Conservation (phyloP, 1,139 yeast species). For the Hyphopichia buzzinii region DNA sequence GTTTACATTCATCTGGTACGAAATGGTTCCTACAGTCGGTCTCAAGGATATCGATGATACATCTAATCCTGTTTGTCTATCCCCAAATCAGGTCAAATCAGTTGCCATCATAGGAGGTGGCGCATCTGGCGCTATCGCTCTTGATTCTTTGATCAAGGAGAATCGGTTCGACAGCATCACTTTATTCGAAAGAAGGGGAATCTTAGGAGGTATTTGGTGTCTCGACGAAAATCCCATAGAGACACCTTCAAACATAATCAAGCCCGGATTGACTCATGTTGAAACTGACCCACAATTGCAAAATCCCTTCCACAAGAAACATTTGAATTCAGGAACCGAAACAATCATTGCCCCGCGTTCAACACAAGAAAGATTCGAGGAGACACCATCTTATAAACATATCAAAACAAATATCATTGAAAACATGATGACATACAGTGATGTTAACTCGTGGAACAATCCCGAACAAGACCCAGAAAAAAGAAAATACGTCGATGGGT, state of each 20-base stretch:
- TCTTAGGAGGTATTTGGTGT: conserved; percentile 35
- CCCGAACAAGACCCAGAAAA: conserved; percentile 23
- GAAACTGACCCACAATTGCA: conserved; percentile 29
- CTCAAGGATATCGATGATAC: too few relatives aligned
- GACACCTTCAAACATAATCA: conserved; percentile 23
- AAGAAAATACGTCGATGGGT: conserved; percentile 26
- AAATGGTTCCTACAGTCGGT: too few relatives aligned
- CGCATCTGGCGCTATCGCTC: conserved; percentile 47
- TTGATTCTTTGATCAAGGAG: conserved; percentile 39
- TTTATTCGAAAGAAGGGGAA: conserved; percentile 27
- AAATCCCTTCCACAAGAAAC: conserved; percentile 23
- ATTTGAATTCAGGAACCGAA: not conserved
- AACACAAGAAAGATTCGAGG: conserved; percentile 23
- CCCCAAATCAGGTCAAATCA: conserved; percentile 17
- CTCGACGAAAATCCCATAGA: conserved; percentile 19
- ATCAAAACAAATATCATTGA: conserved; percentile 43
- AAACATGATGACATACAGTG: conserved; percentile 45
- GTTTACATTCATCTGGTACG: too few relatives aligned
- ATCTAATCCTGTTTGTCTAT: conserved; percentile 9
- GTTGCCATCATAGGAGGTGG: conserved; percentile 55
- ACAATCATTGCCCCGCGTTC: conserved; percentile 8
- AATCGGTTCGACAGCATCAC: conserved; percentile 19
- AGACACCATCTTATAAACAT: conserved; percentile 39
- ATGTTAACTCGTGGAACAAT: conserved; percentile 29
- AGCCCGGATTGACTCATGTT: conserved; percentile 19